These are phyloP conservation scores for Scutellospora calospora DNA, from an alignment of 371 early-diverging fungal species.

Conservation along the genomic window DNA sequence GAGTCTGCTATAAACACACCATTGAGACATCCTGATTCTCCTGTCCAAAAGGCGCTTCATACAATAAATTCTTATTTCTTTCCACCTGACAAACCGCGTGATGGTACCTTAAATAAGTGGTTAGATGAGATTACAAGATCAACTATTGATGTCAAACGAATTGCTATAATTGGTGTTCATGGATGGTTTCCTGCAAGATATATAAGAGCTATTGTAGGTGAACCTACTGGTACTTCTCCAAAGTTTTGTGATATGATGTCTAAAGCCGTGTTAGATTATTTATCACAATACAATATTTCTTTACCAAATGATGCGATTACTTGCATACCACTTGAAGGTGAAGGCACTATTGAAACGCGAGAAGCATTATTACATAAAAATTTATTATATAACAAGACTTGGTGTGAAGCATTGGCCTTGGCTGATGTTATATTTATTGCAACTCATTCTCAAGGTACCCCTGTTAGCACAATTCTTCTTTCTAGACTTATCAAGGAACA, in stretches of 20 bases:
- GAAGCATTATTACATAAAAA: constrained; percentile 76
- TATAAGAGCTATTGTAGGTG: constrained; percentile 73
- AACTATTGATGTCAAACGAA: constrained; percentile 33
- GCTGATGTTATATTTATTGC: constrained; percentile 88
- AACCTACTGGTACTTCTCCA: constrained; percentile 91
- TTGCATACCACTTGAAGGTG: constrained; percentile 86
- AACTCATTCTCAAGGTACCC: constrained; percentile 93
- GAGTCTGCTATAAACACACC: constrained; percentile 1
- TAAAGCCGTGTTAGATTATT: constrained; percentile 63
- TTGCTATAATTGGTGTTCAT: constrained; percentile 43
- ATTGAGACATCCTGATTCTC: background rate
- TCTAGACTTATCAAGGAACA: constrained; percentile 72
- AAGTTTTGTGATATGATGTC: constrained; percentile 91
- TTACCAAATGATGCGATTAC: constrained; percentile 67
- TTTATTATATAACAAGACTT: constrained; percentile 58
- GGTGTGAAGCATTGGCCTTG: constrained; percentile 56
- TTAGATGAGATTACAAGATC: constrained; percentile 39
- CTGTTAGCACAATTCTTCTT: constrained; percentile 82
- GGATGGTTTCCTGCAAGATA: constrained; percentile 37
- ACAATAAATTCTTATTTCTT: constrained; percentile 42
- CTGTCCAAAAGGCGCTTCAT: constrained; percentile 31
- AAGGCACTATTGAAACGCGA: constrained; percentile 88
- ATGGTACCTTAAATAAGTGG: constrained; percentile 1
- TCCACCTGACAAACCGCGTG: constrained; percentile 19
- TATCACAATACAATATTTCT: constrained; percentile 61